phyloP scores from a whole-genome alignment of 352 stramenopile species.

The Phytophthora palmivora region DNA sequence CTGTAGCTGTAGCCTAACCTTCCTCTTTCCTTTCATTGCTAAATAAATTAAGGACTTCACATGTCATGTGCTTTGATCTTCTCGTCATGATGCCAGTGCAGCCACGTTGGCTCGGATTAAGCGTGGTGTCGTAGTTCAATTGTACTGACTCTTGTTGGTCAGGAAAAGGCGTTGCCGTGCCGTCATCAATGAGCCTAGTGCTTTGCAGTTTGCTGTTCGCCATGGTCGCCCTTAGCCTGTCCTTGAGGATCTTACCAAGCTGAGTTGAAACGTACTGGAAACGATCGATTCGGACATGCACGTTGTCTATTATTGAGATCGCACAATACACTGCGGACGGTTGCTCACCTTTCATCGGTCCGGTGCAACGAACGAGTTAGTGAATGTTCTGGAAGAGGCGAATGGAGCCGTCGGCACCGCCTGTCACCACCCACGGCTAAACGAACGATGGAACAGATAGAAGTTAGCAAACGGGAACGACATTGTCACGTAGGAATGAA shows the following conservation, averaged over 20 bases:
- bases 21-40: constrained; percentile 40
- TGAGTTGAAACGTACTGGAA: constrained; percentile 5
- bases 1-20: constrained; percentile 39
- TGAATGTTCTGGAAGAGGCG: constrained; percentile 98
- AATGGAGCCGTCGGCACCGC: constrained; percentile 95
- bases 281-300: constrained; percentile 16
- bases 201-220: constrained; percentile 20
- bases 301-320: constrained; percentile 42
- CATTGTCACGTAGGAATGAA: background rate
- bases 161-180: constrained; percentile 20
- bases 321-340: constrained; percentile 4
- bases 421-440: constrained; percentile 94
- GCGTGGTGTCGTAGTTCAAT: constrained; percentile 6
- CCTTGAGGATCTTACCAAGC: background rate
- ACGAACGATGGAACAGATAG: constrained; percentile 13
- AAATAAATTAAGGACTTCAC: constrained; percentile 54
- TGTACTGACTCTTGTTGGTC: constrained; percentile 19
- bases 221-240: background rate
- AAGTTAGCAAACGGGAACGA: constrained; percentile 1
- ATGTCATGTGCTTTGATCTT: constrained; percentile 14
- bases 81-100: background rate
- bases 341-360: constrained; percentile 15
- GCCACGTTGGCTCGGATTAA: constrained; percentile 13
- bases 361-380: constrained; percentile 42
- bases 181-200: constrained; percentile 15